Percentiles rank a stretch among this genome's conserved stretches.
Conservation (phyloP, 2,329 filamentous ascomycete genomes). For the Elsinoe arachidis region DNA sequence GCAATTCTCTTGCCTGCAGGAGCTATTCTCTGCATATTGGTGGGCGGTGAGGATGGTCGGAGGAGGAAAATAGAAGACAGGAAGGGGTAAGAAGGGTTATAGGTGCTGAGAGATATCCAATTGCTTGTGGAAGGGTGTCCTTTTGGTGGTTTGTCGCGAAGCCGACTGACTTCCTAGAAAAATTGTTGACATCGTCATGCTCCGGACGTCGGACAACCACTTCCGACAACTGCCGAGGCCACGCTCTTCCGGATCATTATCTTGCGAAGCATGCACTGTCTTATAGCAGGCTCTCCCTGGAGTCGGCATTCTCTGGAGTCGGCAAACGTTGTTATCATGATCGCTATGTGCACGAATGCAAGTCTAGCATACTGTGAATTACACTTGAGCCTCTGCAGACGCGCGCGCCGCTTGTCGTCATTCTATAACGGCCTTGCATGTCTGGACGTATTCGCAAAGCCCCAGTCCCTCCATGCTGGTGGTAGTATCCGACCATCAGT, state of each 20-base stretch:
- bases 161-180: not conserved
- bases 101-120: not conserved
- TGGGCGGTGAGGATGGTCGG: not conserved
- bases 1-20: conserved; percentile 7
- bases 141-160: not conserved
- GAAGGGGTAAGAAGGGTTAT: not conserved
- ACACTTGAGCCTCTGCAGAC: too few species aligned
- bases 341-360: not conserved
- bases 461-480: too few species aligned
- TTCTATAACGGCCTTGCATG: not conserved
- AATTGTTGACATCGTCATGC: conserved; percentile 13
- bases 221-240: conserved; percentile 7
- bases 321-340: not conserved
- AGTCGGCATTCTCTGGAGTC: not conserved
- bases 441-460: not conserved
- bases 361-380: too few species aligned
- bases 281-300: too few species aligned
- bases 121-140: not conserved
- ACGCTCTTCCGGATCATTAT: not conserved
- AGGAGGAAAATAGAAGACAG: not conserved
- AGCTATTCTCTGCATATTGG: conserved; percentile 4
- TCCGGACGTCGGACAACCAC: not conserved
- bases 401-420: not conserved
- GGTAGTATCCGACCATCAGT: too few species aligned
- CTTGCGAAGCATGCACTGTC: not conserved